These are phyloP conservation scores for Tympanopsis confertula DNA, from an alignment of 2,329 filamentous ascomycete species.

Conservation along the genomic window DNA sequence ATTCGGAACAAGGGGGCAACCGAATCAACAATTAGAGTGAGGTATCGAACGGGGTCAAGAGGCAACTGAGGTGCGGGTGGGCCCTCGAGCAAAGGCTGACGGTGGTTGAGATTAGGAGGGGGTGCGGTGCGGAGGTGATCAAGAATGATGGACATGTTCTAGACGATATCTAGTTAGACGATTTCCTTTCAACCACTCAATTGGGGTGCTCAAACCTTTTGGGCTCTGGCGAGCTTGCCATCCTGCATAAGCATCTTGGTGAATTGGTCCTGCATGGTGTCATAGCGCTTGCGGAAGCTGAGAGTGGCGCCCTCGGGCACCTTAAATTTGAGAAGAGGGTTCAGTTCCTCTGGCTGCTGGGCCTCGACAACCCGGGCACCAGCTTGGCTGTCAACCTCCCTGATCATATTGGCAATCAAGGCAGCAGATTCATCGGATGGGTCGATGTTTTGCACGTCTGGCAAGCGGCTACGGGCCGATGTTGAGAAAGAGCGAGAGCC, in stretches of 20 bases:
- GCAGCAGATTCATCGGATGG: background rate
- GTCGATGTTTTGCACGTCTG: background rate
- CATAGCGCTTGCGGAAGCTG: conserved; percentile 71
- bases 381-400: background rate
- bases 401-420: background rate
- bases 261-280: conserved; percentile 73
- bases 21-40: conserved; percentile 82
- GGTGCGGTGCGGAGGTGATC: conserved; percentile 74
- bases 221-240: conserved; percentile 81
- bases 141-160: conserved; percentile 80
- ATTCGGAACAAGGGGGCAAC: conserved; percentile 81
- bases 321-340: background rate
- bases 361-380: too few species aligned
- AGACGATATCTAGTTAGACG: conserved; percentile 7
- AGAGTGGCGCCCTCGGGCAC: conserved; percentile 18
- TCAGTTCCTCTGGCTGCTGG: too few species aligned
- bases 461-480: background rate
- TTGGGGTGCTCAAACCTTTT: conserved; percentile 47
- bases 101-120: conserved; percentile 63
- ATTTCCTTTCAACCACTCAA: conserved; percentile 1
- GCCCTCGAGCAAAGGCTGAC: conserved; percentile 62
- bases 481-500: background rate
- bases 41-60: conserved; percentile 78
- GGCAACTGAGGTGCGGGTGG: conserved; percentile 72
- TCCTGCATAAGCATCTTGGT: conserved; percentile 85